phyloP scores from a whole-genome alignment of 140 eudicot genomes.

The Anethum foeniculum region DNA sequence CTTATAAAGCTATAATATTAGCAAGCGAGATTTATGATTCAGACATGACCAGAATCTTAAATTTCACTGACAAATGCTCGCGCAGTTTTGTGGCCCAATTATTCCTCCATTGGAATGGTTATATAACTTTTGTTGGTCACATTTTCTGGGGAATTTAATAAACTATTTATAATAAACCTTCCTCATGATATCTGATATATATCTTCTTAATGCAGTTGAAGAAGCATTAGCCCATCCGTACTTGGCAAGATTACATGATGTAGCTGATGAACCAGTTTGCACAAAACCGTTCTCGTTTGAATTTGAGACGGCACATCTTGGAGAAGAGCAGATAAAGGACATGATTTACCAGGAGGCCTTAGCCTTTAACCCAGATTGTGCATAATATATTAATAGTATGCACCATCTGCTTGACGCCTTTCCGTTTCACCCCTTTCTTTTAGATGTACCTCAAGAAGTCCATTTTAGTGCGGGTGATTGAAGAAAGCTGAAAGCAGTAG shows the following conservation, averaged over 20 bases:
- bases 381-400: conserved; percentile 16
- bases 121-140: background rate
- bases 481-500: background rate
- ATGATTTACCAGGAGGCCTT: conserved; percentile 83
- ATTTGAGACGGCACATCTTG: conserved; percentile 65
- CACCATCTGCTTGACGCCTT: background rate
- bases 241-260: conserved; percentile 75
- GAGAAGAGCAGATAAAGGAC: conserved; percentile 92
- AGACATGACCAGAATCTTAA: background rate
- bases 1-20: background rate
- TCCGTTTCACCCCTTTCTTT: background rate
- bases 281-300: conserved; percentile 59
- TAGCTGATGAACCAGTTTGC: conserved; percentile 88
- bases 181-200: conserved; percentile 7
- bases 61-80: background rate
- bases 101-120: background rate
- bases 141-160: background rate
- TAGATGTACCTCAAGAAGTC: background rate
- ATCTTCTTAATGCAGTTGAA: conserved; percentile 47
- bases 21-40: background rate
- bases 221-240: conserved; percentile 91
- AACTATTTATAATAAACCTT: background rate
- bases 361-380: conserved; percentile 58
- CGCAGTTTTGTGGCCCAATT: background rate
- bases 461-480: background rate